Base-by-base conservation (phyloP, 345 rosid genomes). In the Bretschneidera sinensis region DNA sequence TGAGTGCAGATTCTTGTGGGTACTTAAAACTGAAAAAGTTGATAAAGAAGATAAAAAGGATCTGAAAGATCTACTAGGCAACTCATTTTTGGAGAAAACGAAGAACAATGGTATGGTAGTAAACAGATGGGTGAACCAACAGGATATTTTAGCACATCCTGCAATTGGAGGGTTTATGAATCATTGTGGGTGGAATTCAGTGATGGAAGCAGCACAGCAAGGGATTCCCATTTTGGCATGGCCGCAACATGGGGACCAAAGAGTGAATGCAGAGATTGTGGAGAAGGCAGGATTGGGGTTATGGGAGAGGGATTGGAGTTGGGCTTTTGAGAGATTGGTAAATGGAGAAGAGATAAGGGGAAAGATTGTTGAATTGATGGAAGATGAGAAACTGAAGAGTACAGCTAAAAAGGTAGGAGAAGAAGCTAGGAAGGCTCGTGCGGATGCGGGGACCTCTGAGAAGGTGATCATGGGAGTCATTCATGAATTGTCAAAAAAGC, bases 111-210 rank as follows among this genome's bases (percentile, higher is more conserved):
- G 85, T 0, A 25, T 76, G 18, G 66, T 79, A 13, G 21, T 69
- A 5, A 83, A 64, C 60, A 51, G 54, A 5, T 84, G 86, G 83
- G 78, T 78, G 24, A 68, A 75, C 23, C 84, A 81, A 59, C 60
- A 56, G 33, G 73, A 60, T 54, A 50, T 77, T 51, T 71, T 84
- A 17, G 55, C 63, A 2, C 79, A 78, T 48, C 33, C 66, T 0
- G 70, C 84, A 1, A 35, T 81, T 0, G 79, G 81, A 16, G 79
- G 81, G 20, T 79, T 78, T 31, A 51, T 76, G 13, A 51, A 53
- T 24, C 80, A 75, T 17, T 62, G 80, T 20, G 80, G 83, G 16
- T 75, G 83, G 80, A 75, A 83, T 64, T 83, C 88, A 22, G 73
- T 74, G 59, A 39, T 51, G 31, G 88, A 83, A 66, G 82, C 81